These are phyloP conservation scores for Priceomyces castillae DNA, from an alignment of 805 yeast genomes.

Conservation along the genomic window DNA sequence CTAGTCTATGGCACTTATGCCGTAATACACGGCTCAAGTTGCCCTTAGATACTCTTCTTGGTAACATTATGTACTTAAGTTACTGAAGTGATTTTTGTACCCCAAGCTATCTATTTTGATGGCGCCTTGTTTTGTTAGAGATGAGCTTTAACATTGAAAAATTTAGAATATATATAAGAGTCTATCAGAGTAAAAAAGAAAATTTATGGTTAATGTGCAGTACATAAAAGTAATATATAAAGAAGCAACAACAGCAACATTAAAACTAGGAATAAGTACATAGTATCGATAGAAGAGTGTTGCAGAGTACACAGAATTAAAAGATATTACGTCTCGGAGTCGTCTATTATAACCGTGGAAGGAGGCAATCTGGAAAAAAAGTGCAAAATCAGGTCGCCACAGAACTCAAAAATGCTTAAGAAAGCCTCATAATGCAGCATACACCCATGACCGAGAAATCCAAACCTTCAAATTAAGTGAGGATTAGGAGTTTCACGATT, in stretches of 20 bases:
- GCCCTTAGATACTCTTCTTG: neutral
- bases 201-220: neutral
- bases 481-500: no score
- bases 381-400: neutral
- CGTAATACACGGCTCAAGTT: neutral
- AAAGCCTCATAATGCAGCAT: neutral
- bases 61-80: slow-evolving; percentile 1
- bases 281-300: neutral
- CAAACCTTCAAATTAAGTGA: no score
- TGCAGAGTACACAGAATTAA: slow-evolving; percentile 3
- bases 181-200: neutral
- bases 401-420: neutral
- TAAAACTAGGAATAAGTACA: neutral
- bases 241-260: neutral
- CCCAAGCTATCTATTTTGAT: neutral
- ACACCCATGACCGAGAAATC: neutral
- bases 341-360: slow-evolving; percentile 3
- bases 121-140: neutral
- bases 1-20: slow-evolving; percentile 1
- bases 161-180: neutral
- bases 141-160: slow-evolving; percentile 2
- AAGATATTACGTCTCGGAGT: neutral
- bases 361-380: neutral
- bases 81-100: neutral
- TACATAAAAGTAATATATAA: neutral